These are phyloP conservation scores for Tolypocladium sp. DNA, from an alignment of 2,329 filamentous ascomycete species.

Conservation along the genomic window DNA sequence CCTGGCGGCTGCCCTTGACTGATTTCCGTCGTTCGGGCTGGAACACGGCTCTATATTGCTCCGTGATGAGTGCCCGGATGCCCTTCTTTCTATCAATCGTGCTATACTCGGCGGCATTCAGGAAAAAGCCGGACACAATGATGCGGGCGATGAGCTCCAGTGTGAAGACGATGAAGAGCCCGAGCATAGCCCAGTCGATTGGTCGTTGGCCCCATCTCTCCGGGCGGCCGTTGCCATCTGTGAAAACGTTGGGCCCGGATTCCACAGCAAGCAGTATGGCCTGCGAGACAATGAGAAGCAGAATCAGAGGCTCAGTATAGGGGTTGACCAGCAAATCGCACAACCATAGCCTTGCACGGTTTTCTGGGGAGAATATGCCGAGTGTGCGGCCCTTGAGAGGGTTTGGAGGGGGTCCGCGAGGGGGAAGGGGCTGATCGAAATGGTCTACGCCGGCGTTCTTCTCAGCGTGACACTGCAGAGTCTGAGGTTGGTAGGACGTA, in stretches of 20 bases:
- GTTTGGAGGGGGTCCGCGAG: conserved; percentile 38
- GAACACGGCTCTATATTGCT: conserved; percentile 72
- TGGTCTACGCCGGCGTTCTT: conserved; percentile 24
- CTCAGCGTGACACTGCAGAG: conserved; percentile 33
- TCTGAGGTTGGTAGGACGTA: conserved; percentile 43
- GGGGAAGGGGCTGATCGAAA: conserved; percentile 6
- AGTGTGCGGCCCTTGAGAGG: conserved; percentile 80
- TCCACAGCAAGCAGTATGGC: conserved; percentile 82
- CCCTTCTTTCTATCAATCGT: conserved; percentile 75
- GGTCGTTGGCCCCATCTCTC: conserved; percentile 55
- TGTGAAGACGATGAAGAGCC: conserved; percentile 82
- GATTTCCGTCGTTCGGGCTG: conserved; percentile 70
- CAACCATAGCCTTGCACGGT: conserved; percentile 60
- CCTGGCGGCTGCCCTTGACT: conserved; percentile 41
- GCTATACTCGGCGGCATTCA: conserved; percentile 88
- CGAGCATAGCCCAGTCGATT: conserved; percentile 75
- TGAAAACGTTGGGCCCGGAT: conserved; percentile 61
- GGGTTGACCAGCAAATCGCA: conserved; percentile 83
- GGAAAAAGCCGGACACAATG: conserved; percentile 85
- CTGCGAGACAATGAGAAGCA: conserved; percentile 82
- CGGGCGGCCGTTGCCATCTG: conserved; percentile 49
- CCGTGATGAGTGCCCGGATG: conserved; percentile 61
- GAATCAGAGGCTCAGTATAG: conserved; percentile 74
- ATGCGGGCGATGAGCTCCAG: conserved; percentile 74
- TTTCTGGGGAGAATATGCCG: conserved; percentile 75